These are phyloP conservation scores for Sugiyamaella japonica DNA, from an alignment of 1,139 yeast species.

Conservation along the genomic window DNA sequence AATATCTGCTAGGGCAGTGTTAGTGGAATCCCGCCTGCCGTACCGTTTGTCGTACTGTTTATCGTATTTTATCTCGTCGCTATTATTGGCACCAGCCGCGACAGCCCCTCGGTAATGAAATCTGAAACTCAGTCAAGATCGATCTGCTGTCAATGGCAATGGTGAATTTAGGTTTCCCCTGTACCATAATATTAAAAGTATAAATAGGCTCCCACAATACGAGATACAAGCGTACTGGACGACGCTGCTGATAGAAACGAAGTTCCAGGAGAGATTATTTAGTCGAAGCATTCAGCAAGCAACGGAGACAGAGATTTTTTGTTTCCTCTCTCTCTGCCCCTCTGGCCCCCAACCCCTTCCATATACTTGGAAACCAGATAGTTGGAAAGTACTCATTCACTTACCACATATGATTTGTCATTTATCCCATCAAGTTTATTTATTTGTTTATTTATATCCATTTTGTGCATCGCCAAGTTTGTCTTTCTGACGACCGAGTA, in stretches of 20 bases:
- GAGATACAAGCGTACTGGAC: too few relatives aligned
- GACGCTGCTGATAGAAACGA: too few relatives aligned
- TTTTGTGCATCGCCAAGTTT: background rate
- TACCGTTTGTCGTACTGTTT: background rate
- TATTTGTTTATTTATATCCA: background rate
- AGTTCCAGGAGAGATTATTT: too few relatives aligned
- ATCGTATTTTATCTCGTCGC: background rate
- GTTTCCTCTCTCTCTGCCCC: background rate
- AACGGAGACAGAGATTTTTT: background rate
- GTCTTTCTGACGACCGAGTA: background rate
- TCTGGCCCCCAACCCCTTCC: too few relatives aligned
- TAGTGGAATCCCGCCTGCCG: background rate
- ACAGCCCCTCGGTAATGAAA: background rate
- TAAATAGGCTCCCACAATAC: background rate
- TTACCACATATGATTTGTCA: background rate
- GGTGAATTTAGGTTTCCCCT: background rate
- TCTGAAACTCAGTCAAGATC: slow-evolving; percentile 12
- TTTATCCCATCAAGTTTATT: background rate
- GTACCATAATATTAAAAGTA: slow-evolving; percentile 9
- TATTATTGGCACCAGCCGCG: background rate
- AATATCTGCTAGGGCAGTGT: background rate
- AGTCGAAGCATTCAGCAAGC: too few relatives aligned
- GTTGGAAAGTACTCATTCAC: background rate
- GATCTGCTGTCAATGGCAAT: background rate
- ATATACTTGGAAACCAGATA: too few relatives aligned